Evolutionary conservation across 2,329 filamentous ascomycete species (phyloP), one percentile per base, ranked within the genome.

Genomic region (Trichoderma lentiforme): DNA sequence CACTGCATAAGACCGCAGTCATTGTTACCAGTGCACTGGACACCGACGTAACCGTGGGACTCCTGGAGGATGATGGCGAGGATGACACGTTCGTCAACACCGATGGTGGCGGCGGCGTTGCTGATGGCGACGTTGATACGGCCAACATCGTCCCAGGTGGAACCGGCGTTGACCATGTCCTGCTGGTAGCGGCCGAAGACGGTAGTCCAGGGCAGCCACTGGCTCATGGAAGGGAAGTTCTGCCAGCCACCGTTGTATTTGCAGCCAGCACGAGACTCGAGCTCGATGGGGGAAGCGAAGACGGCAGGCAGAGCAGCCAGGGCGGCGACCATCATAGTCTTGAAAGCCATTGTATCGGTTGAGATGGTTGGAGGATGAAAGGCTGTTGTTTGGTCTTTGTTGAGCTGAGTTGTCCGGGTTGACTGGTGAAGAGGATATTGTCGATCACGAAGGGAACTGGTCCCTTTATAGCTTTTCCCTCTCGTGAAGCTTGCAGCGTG

Each of bases 1-100:
- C 67, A 70, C 57, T 70, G 67, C 67, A 70, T 70, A 4, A 70
- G 30, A 28, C 67, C 67, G 21, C 67, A 70, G 57, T 70, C 67
- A 9, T 70, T 18, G 4, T 21, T 30, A 12, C 67, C 67, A 11
- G 67, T 70, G 67, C 67, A 70, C 11, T 21, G 8, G 21, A 70
- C 67, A 21, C 67, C 67, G 6, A 70, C 67, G 11, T 70, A 62
- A 14, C 67, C 67, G 30, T 30, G 36, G n/a, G 14, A 21, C 67
- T 70, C 67, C 32, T 70, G 67, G 57, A 70, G 57, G 47, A 70
- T 70, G 57, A 70, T 70, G 18, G 36, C 67, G 39, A 70, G 67
- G 36, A 70, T 70, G 15, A 70, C 67, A 53, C 67, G 67, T 30
- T 70, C 67, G 43, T 70, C 67, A 70, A 70, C 67, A 6, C 67